Evolutionary conservation across 495 filamentous ascomycete species (phyloP).

Genomic region (Hypoxylon fragiforme): DNA sequence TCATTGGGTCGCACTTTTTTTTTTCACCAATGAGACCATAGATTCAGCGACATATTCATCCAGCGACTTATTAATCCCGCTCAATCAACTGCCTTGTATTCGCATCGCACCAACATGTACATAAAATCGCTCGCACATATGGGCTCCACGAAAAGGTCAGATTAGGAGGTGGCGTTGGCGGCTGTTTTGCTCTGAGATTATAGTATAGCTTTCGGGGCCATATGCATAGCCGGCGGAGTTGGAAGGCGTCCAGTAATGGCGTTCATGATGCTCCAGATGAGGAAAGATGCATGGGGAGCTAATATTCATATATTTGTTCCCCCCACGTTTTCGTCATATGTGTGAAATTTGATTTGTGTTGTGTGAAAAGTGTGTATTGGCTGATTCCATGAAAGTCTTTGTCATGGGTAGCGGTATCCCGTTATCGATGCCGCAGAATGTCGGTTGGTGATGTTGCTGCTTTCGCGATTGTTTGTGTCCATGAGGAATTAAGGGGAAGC

Average conservation of each 20-base stretch:
- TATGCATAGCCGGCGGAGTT: constrained; percentile 34
- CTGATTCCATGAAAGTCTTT: not conserved
- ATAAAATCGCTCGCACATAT: constrained; percentile 18
- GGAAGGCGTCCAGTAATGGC: constrained; percentile 1
- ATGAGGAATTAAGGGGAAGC: too few species aligned
- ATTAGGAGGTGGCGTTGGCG: not conserved
- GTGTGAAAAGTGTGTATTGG: constrained; percentile 1
- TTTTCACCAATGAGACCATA: not conserved
- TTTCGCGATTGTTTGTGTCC: not conserved
- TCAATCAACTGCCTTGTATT: not conserved
- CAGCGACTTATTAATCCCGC: not conserved
- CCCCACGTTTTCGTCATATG: not conserved
- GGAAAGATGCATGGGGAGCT: constrained; percentile 5
- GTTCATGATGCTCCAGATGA: not conserved
- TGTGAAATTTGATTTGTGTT: constrained; percentile 2
- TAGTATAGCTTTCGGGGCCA: constrained; percentile 17
- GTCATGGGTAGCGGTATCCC: not conserved
- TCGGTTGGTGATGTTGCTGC: not conserved
- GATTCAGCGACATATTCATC: not conserved
- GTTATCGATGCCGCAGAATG: not conserved
- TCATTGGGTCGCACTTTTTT: not conserved
- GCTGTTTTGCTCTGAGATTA: constrained; percentile 10
- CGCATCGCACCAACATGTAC: constrained; percentile 18
- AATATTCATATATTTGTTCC: constrained; percentile 16
- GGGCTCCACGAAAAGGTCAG: constrained; percentile 1